phyloP scores from a whole-genome alignment of 1,139 yeast genomes.

The Yamadazyma spencermartinsiae region DNA sequence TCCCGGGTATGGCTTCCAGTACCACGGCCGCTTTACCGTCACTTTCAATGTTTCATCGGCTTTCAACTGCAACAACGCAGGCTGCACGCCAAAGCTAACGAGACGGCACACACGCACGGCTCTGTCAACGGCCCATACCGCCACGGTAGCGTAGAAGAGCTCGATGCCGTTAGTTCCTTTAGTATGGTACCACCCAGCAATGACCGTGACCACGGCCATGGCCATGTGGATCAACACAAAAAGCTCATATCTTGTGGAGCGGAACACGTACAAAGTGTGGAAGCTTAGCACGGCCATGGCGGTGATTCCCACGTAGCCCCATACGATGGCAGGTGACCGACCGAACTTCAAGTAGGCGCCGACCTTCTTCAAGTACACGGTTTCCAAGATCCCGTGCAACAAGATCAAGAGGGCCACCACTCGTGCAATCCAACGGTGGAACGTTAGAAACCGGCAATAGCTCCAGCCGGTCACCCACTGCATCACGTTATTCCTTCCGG shows the following conservation, averaged over 20 bases:
- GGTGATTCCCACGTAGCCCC: constrained; percentile 27
- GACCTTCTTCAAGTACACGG: constrained; percentile 22
- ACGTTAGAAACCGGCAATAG: constrained; percentile 19
- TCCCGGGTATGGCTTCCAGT: constrained; percentile 32
- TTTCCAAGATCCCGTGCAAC: constrained; percentile 17
- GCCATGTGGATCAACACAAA: constrained; percentile 59
- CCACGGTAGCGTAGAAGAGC: constrained; percentile 26
- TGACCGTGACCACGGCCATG: constrained; percentile 25
- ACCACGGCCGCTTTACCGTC: constrained; percentile 13
- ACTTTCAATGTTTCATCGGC: constrained; percentile 16
- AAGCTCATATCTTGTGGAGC: constrained; percentile 56
- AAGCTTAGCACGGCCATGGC: constrained; percentile 24
- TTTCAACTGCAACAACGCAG: constrained; percentile 43
- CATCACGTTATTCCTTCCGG: constrained; percentile 26
- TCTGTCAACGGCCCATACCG: constrained; percentile 32
- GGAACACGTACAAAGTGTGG: constrained; percentile 30
- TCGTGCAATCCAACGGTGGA: constrained; percentile 28
- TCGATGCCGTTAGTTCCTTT: constrained; percentile 33
- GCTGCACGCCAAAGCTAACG: constrained; percentile 29
- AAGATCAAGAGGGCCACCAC: constrained; percentile 16
- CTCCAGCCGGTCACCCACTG: constrained; percentile 29
- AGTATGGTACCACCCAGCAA: constrained; percentile 2
- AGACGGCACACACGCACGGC: constrained; percentile 22
- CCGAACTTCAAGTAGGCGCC: constrained; percentile 49
- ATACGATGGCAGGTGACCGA: constrained; percentile 35